A percentile compares a stretch with the other conserved stretches of the same genome.
These are phyloP conservation scores for Corylus americana DNA, from an alignment of 306 rosid genomes.

Conservation along the genomic window DNA sequence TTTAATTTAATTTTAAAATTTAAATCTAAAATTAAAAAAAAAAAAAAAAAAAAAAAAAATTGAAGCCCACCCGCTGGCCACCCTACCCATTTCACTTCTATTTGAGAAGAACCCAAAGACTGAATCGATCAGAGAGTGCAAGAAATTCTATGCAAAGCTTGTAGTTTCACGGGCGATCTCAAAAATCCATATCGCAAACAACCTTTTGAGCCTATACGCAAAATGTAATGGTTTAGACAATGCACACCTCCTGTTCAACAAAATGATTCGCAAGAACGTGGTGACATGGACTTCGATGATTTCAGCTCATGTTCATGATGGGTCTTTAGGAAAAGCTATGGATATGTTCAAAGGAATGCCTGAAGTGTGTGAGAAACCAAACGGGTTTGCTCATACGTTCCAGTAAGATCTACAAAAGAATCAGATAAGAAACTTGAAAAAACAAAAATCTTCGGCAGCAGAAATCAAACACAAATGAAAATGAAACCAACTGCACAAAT, in stretches of 20 bases:
- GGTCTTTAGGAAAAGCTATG: slow-evolving; percentile 40
- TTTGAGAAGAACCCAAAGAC: slow-evolving; percentile 29
- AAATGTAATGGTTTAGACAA: slow-evolving; percentile 34
- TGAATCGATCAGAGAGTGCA: slow-evolving; percentile 38
- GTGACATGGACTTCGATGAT: slow-evolving; percentile 59
- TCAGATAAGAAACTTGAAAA: too few relatives aligned
- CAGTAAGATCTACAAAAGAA: too few relatives aligned
- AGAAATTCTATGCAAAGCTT: slow-evolving; percentile 50
- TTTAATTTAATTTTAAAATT: too few relatives aligned
- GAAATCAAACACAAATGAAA: too few relatives aligned
- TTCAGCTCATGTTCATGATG: slow-evolving; percentile 40
- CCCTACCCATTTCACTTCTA: slow-evolving; percentile 30
- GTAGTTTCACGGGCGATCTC: slow-evolving; percentile 40
- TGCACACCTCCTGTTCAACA: slow-evolving; percentile 44
- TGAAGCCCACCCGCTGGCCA: too few relatives aligned
- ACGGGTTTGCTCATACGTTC: background rate
- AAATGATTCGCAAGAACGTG: slow-evolving; percentile 49
- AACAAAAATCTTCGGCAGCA: too few relatives aligned
- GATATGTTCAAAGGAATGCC: slow-evolving; percentile 43
- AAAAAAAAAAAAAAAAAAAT: too few relatives aligned
- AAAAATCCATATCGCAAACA: slow-evolving; percentile 43
- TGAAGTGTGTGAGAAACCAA: slow-evolving; percentile 42
- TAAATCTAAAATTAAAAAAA: too few relatives aligned
- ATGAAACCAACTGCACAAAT: too few relatives aligned
- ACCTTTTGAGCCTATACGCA: slow-evolving; percentile 36